These are phyloP conservation scores for Phytopythium kandeliae DNA, from an alignment of 352 stramenopile species.

Conservation along the genomic window DNA sequence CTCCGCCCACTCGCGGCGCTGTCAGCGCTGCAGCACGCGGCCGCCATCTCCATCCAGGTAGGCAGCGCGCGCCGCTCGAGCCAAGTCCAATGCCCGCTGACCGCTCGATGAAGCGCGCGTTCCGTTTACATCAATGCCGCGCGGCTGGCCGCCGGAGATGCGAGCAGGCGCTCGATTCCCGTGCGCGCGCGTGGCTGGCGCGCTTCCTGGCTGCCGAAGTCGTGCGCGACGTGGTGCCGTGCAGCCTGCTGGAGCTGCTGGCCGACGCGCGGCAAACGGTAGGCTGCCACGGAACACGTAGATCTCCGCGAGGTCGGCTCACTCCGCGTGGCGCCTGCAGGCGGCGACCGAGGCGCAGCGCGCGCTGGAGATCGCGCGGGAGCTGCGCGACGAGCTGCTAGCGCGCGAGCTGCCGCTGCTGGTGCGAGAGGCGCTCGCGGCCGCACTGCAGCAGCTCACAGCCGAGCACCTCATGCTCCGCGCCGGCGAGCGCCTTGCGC, in stretches of 20 bases:
- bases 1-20: constrained; percentile 40
- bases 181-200: constrained; percentile 23
- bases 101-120: constrained; percentile 33
- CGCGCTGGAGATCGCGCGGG: constrained; percentile 8
- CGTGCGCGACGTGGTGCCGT: constrained; percentile 18
- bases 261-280: constrained; percentile 24
- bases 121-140: constrained; percentile 29
- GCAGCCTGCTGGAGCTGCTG: constrained; percentile 34
- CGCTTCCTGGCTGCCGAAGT: constrained; percentile 27
- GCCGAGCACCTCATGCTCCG: constrained; percentile 26
- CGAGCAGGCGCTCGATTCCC: constrained; percentile 10
- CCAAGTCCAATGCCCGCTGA: too few relatives aligned
- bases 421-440: constrained; percentile 27
- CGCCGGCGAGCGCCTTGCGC: constrained; percentile 19
- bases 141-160: constrained; percentile 12
- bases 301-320: too few relatives aligned
- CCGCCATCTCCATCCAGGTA: constrained; percentile 42
- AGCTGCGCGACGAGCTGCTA: constrained; percentile 10
- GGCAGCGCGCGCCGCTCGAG: background rate
- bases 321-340: constrained; percentile 5
- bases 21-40: constrained; percentile 34
- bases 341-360: constrained; percentile 13
- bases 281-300: too few relatives aligned
- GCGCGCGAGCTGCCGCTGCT: constrained; percentile 15
- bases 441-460: constrained; percentile 25